Conservation (phyloP, 495 filamentous ascomycete species). For the Aspergillus taichungensis region DNA sequence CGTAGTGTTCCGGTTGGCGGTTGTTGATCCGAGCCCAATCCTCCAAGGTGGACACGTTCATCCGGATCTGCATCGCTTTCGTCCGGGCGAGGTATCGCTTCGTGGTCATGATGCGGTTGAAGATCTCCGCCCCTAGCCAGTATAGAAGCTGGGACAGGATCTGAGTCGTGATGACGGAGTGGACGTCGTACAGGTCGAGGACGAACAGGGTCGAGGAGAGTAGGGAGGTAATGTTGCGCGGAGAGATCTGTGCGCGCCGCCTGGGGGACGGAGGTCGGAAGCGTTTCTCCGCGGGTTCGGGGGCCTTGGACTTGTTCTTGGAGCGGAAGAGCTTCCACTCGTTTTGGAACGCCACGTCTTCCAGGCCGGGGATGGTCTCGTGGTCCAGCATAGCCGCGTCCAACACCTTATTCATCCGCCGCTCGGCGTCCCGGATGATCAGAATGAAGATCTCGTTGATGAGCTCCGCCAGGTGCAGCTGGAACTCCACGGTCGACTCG, state of each 20-base stretch:
- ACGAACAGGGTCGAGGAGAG: conserved; percentile 96
- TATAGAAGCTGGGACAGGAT: conserved; percentile 90
- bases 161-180: conserved; percentile 91
- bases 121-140: conserved; percentile 93
- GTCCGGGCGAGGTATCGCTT: conserved; percentile 91
- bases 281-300: conserved; percentile 79
- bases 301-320: conserved; percentile 76
- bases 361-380: conserved; percentile 95
- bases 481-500: conserved; percentile 77
- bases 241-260: conserved; percentile 80
- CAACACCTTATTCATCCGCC: conserved; percentile 91
- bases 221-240: conserved; percentile 93
- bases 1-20: conserved; percentile 89
- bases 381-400: conserved; percentile 93
- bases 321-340: conserved; percentile 95
- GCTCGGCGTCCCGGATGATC: conserved; percentile 96
- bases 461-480: conserved; percentile 85
- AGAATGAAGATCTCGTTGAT: conserved; percentile 98
- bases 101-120: conserved; percentile 96
- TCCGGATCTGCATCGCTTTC: conserved; percentile 99
- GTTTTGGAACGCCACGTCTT: conserved; percentile 92
- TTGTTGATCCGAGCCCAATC: conserved; percentile 95
- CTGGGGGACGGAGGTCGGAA: conserved; percentile 94
- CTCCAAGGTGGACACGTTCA: conserved; percentile 93
- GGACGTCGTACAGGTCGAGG: conserved; percentile 94